phyloP scores from a whole-genome alignment of 371 early-diverging fungal genomes.

The Mycotypha africana region DNA sequence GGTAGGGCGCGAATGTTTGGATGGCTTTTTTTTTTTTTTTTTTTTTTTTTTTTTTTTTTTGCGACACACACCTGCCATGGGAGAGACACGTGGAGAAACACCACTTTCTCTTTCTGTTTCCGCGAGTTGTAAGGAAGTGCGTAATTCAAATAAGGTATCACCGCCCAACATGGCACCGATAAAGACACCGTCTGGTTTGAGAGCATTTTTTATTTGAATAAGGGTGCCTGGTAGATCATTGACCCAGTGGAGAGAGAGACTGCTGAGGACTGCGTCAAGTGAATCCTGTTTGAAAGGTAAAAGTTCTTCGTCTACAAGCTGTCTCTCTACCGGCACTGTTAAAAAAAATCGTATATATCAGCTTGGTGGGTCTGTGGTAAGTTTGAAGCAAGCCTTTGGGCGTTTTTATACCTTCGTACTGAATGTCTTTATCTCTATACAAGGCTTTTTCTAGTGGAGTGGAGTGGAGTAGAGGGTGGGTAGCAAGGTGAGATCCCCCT shows the following conservation, averaged over 20 bases:
- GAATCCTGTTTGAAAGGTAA: conserved; percentile 76
- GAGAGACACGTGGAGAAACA: conserved; percentile 87
- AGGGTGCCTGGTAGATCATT: conserved; percentile 92
- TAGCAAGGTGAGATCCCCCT: too few species aligned
- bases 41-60: background rate
- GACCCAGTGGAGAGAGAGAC: conserved; percentile 90
- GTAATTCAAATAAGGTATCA: conserved; percentile 89
- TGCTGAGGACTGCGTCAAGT: conserved; percentile 83
- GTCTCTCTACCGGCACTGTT: conserved; percentile 70
- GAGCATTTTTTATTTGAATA: conserved; percentile 72
- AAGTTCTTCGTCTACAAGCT: conserved; percentile 80
- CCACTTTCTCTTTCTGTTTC: conserved; percentile 90
- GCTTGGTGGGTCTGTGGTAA: too few species aligned
- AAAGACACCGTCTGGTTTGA: conserved; percentile 91
- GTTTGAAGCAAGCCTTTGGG: conserved; percentile 14
- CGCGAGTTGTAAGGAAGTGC: conserved; percentile 87
- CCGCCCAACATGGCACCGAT: conserved; percentile 92
- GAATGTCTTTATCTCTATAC: conserved; percentile 54
- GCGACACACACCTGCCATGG: conserved; percentile 69
- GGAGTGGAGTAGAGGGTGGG: too few species aligned
- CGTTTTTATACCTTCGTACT: conserved; percentile 69
- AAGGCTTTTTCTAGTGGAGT: conserved; percentile 69
- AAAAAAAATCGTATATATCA: background rate
- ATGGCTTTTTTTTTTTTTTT: too few species aligned
- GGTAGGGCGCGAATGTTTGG: too few species aligned